Base-by-base conservation (phyloP, 2,329 filamentous ascomycete genomes). In the Pseudogymnoascus sp. region DNA sequence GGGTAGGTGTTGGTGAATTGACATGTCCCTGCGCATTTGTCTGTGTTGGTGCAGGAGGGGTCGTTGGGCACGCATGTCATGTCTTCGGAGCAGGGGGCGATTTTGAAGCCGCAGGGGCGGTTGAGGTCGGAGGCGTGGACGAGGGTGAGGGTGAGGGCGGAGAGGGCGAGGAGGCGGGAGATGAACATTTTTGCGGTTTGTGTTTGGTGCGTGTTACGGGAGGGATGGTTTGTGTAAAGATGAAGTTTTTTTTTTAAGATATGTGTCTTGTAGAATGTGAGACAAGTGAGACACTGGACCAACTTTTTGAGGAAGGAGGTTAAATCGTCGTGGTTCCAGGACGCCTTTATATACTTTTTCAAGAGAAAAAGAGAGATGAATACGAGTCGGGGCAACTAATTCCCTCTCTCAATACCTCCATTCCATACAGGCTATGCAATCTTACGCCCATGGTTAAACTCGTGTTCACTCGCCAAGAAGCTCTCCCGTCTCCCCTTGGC, bases 21-120 rank as follows among this genome's bases (percentile, higher is more conserved):
- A 4, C 41, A 44, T 5, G 41, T 44, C 2, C 41, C 41, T 5
- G 8, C 10, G 41, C 41, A 44, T 10, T 10, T 44, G 41, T 44
- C n/a, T 5, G 10, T 4, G 51, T 38, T 21, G 6, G 29, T 35
- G 51, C 51, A 33, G 0, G 80, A 78, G 27, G 17, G 4, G 63
- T 84, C 80, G 41, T 83, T 84, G 70, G 77, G 83, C 70, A 83
- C 83, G 80, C 80, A 82, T 0, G 81, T 44, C 41, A 44, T 44
- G 41, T 44, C 41, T 2, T 13, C 80, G 0, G 79, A 78, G 13
- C 80, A 76, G 0, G 78, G 74, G 77, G 80, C 80, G 75, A 82
- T 80, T 60, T 74, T 77, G 5, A 73, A 71, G 64, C 76, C 77
- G 15, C 29, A 35, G 51, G 51, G 5, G 13, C 29, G 51, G 5